Base-by-base conservation (phyloP, 352 stramenopile species). In the Globisporangium nagaii region DNA sequence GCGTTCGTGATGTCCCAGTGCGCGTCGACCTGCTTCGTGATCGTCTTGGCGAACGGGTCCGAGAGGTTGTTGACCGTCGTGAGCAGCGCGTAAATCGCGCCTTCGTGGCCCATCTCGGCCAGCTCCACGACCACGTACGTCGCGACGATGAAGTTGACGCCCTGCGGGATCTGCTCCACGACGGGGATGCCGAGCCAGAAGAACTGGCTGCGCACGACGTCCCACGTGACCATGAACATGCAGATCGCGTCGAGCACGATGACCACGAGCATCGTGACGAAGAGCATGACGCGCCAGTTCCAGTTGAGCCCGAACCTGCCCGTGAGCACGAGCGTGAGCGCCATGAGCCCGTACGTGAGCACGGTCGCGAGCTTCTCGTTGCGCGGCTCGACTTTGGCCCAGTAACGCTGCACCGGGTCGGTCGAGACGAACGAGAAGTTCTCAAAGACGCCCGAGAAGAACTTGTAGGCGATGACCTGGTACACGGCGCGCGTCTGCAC, bases 101-200 rank as follows among this genome's bases (percentile, higher is more conserved):
- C 67, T 65, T 89, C 78, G 57, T 83, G 65, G 39, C 78, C 78
- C 30, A 63, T 43, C 13, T 79, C 73, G 15, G 72, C 73, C 32
- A 89, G 43, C 57, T 89, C 78, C 15, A 87, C 73, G 9, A 83
- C 68, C 28, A 80, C 70, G 46, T 72, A 87, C 9, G 68, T 84
- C 12, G 71, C 67, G 0, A 87, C 56, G 31, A 87, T 76, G 37
- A 79, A 86, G 39, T 63, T 59, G 37, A 82, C 58, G 19, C 62
- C 71, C 35, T 73, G 54, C 8, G 76, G 78, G 19, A 88, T 60
- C 40, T 83, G 49, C 37, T 75, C 62, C 2, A 79, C 44, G 8
- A 87, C 63, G 0, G 75, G 72, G 11, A 73, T 65, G 19, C 73
- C 75, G 19, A 89, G 46, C 66, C 73, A 89, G 58, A 89, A 84